Percentiles rank a stretch among this genome's conserved stretches.
These are phyloP conservation scores for Phaeosphaeria sp. DNA, from an alignment of 2,329 filamentous ascomycete species.

Conservation along the genomic window DNA sequence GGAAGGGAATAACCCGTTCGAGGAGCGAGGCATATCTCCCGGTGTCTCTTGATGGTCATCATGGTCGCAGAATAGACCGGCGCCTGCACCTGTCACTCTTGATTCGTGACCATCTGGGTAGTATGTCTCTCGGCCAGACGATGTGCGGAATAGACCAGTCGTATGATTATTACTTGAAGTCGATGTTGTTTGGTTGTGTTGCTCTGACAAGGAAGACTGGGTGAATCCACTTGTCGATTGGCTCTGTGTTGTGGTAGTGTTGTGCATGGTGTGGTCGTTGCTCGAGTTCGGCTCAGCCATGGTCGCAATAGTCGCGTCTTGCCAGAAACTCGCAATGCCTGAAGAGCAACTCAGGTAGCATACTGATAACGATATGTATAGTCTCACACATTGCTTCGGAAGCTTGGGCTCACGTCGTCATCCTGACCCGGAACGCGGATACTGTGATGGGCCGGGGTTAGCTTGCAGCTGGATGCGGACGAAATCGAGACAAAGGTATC, in stretches of 20 bases:
- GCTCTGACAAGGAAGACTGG: constrained; percentile 3
- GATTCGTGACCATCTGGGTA: constrained; percentile 30
- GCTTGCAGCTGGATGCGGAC: constrained; percentile 19
- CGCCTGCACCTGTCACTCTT: not conserved
- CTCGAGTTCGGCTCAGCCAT: constrained; percentile 23
- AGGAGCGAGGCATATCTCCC: not conserved
- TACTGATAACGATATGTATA: constrained; percentile 1
- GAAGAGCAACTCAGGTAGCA: not conserved
- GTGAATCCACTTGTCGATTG: not conserved
- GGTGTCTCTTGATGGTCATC: constrained; percentile 1
- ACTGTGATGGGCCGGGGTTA: constrained; percentile 10
- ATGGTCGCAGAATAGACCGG: constrained; percentile 12
- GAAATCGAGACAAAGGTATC: constrained; percentile 8
- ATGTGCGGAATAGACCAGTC: constrained; percentile 30
- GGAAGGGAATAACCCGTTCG: not conserved
- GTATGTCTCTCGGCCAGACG: constrained; percentile 39
- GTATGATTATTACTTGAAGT: not conserved
- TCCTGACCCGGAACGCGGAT: constrained; percentile 14
- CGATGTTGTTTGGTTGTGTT: not conserved
- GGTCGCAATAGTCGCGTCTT: constrained; percentile 8
- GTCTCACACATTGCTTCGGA: not conserved
- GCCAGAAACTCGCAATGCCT: not conserved
- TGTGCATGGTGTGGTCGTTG: constrained; percentile 6
- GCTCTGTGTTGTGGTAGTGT: constrained; percentile 1
- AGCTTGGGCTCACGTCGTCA: constrained; percentile 8